Percentiles rank a stretch among this genome's conserved stretches.
These are phyloP conservation scores for Auricularia heimuer DNA, from an alignment of 768 basidiomycete genomes.

Conservation along the genomic window DNA sequence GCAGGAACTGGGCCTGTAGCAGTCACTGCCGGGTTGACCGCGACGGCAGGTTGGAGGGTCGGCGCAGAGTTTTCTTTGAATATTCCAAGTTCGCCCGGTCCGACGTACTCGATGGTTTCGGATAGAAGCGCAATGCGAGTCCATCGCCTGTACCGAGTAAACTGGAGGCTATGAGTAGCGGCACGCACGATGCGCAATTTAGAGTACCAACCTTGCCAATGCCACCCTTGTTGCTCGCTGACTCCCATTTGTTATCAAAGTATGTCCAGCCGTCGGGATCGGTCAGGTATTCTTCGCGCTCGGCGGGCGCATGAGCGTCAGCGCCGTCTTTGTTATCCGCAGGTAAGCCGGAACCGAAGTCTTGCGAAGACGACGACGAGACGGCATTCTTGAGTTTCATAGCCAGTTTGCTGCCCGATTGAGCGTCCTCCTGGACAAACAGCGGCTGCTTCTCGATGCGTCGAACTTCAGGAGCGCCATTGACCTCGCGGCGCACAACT, in stretches of 20 bases:
- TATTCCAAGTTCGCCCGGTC: constrained; percentile 4
- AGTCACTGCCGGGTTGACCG: not conserved
- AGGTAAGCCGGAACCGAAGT: not conserved
- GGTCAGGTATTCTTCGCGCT: constrained; percentile 46
- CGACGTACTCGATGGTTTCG: constrained; percentile 50
- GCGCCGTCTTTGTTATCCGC: constrained; percentile 3
- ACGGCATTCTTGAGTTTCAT: constrained; percentile 1
- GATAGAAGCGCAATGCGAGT: constrained; percentile 70
- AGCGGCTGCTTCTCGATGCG: constrained; percentile 58
- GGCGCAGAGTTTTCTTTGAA: constrained; percentile 4
- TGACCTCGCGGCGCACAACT: constrained; percentile 39
- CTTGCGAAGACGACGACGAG: constrained; percentile 1
- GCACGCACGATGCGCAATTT: not conserved
- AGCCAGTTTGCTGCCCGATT: not conserved
- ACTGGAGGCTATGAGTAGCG: constrained; percentile 33
- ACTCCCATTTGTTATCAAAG: constrained; percentile 94
- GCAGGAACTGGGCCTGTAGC: not conserved
- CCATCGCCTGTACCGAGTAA: constrained; percentile 81
- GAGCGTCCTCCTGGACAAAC: constrained; percentile 32
- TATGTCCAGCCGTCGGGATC: constrained; percentile 91
- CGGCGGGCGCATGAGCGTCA: constrained; percentile 14
- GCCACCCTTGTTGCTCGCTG: constrained; percentile 60
- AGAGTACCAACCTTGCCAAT: constrained; percentile 60
- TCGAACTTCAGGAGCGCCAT: constrained; percentile 36
- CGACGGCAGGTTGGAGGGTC: not conserved